Base-by-base conservation (phyloP, 2,329 filamentous ascomycete species). In the Apiospora malaysiana region DNA sequence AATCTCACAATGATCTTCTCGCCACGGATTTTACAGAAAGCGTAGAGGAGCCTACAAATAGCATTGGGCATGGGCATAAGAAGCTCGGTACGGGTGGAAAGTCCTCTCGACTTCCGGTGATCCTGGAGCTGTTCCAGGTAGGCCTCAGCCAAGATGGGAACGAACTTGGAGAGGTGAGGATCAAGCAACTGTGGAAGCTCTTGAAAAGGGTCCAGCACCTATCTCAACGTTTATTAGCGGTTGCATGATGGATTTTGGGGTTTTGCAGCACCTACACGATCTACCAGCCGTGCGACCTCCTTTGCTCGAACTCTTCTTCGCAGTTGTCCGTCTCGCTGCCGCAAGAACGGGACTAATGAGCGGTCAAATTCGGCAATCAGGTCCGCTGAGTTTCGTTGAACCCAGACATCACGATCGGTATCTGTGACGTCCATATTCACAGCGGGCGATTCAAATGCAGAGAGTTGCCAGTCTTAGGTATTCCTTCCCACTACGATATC, bases 121-220 rank as follows among this genome's bases (percentile, higher is more conserved):
- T 80, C 82, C 73, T 83, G 83, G 10, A 94, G 82, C 76, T 90
- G 90, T 69, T 90, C 88, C 25, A 97, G 83, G 77, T 95, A 97
- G 23, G 93, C 92, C 77, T 91, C 87, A 37, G 94, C 90, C 46
- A 98, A 85, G 51, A 89, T 84, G 32, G 93, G 92, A 68, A 98
- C 85, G 81, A 97, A 90, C 73, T 83, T 87, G 68, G 92, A 90
- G 56, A 99, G 86, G 80, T 95, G 89, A 12, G 94, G 90, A 82
- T 99, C 96, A 37, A 99, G 88, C 49, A 98, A 87, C 80, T 99
- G 96, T 23, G 96, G 96, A 74, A 97, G 92, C 84, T 98, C 95
- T 85, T 98, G 95, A 76, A 98, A 99, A 1, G 93, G 91, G 75
- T 98, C 94, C 68, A 99, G 89, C 5, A 88, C 80, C 85, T 87